Conservation (phyloP, 1,284 basidiomycete genomes). For the Ganoderma meredithae region DNA sequence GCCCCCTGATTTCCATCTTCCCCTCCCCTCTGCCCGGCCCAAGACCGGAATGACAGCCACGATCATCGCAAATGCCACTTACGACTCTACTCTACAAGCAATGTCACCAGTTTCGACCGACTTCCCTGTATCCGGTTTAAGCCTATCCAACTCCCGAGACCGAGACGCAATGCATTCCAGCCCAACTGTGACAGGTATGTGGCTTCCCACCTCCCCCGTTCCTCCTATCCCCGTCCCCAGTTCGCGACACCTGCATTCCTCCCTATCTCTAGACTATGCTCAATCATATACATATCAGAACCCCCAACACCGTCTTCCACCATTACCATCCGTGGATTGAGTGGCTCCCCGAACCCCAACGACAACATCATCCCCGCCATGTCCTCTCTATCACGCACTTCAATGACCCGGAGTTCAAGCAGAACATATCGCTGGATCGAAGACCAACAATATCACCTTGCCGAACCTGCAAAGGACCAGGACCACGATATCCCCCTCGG, state of each 20-base stretch:
- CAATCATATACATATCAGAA: constrained; percentile 23
- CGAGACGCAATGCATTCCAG: constrained; percentile 27
- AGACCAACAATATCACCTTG: constrained; percentile 56
- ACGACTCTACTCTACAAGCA: constrained; percentile 32
- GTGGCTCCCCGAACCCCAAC: constrained; percentile 20
- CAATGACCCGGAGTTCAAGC: constrained; percentile 56
- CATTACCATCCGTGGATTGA: constrained; percentile 27
- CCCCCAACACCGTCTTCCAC: constrained; percentile 32
- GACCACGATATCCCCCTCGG: background rate
- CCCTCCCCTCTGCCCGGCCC: constrained; percentile 5
- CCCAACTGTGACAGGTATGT: constrained; percentile 30
- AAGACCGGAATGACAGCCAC: constrained; percentile 31
- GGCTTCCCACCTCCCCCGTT: background rate
- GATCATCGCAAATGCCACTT: constrained; percentile 30
- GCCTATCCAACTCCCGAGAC: constrained; percentile 26
- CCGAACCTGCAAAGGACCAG: constrained; percentile 6
- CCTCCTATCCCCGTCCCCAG: background rate
- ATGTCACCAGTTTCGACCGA: constrained; percentile 28
- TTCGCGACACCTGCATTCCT: background rate
- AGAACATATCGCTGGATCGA: constrained; percentile 73
- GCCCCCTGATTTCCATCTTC: constrained; percentile 21
- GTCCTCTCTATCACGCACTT: constrained; percentile 23
- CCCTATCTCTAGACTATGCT: constrained; percentile 6
- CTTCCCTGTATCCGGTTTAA: constrained; percentile 28
- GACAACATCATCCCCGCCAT: constrained; percentile 36